Evolutionary conservation across 2,329 filamentous ascomycete genomes (phyloP), one percentile per base, ranked within the genome.

Genomic region (Teratosphaeria epicoccoides): DNA sequence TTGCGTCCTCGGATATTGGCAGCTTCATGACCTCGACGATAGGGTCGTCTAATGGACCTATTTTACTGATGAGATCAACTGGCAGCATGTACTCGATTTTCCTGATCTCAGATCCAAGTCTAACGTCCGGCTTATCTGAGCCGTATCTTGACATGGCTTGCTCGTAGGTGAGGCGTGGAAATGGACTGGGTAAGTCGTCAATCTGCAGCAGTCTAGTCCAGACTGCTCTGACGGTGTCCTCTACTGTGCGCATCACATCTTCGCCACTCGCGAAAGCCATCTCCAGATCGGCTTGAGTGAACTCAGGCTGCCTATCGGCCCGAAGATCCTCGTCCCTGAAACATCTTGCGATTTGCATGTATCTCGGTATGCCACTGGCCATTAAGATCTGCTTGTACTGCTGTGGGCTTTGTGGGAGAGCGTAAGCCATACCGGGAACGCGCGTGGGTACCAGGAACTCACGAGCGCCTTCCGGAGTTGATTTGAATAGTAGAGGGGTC

Each of bases 321-420:
- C 93, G 80, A 29, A 93, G 75, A 67, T 97, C 94, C 66, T 98
- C 93, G 63, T 98, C 94, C 12, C 93, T 83, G 70, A 96, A 98
- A 65, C 93, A 98, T 57, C 83, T 84, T 1, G 93, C 94, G 71
- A 96, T 88, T 63, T 98, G 93, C 68, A 85, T 94, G 67, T 98
- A 98, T 40, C 79, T 81, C 1, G 77, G 72, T 10, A 96, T 79
- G 0, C 91, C 91, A 55, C 87, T 86, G 0, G 89, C 87, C 89
- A 98, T 97, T 43, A 98, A 78, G 1, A 96, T 87, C 71, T 98
- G 93, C 71, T 98, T 98, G 67, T 97, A 98, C 68, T 98, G 93
- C 68, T 98, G 93, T 0, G 93, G 93, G 58, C 91, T 97, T 67
- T 98, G 94, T 0, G 90, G 90, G 20, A 98, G 74, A 7, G 93